Percentiles rank a stretch among this genome's conserved stretches.
phyloP scores from a whole-genome alignment of 148 eudicot genomes.

The Pouteria glomerata region DNA sequence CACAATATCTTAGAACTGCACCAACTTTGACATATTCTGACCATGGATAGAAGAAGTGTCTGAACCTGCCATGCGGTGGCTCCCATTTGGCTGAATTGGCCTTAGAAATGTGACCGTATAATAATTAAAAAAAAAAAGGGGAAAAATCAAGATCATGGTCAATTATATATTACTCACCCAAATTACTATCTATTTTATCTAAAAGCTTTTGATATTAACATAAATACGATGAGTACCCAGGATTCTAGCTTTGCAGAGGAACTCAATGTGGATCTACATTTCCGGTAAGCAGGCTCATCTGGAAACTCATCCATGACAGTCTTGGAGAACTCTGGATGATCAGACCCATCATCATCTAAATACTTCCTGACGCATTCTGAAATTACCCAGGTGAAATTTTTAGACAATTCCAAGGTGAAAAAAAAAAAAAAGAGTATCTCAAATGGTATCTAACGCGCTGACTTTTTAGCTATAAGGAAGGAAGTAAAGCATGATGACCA shows the following conservation, averaged over 20 bases:
- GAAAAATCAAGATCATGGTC: not conserved
- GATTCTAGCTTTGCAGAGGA: constrained; percentile 47
- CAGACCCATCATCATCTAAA: constrained; percentile 40
- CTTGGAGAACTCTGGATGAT: constrained; percentile 31
- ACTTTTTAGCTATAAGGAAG: too few relatives aligned
- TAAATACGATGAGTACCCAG: constrained; percentile 28
- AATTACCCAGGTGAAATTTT: constrained; percentile 4
- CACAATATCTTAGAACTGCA: constrained; percentile 51
- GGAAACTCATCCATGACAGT: constrained; percentile 48
- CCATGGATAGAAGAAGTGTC: constrained; percentile 59
- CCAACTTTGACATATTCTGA: constrained; percentile 56
- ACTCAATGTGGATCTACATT: constrained; percentile 42
- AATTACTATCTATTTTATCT: not conserved
- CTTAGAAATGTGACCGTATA: constrained; percentile 18
- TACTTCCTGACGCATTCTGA: constrained; percentile 55
- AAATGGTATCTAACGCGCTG: too few relatives aligned
- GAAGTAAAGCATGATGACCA: too few relatives aligned
- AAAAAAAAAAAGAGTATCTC: too few relatives aligned
- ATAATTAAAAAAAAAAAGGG: not conserved
- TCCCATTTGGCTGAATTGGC: constrained; percentile 64
- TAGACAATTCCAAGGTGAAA: too few relatives aligned
- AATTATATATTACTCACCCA: not conserved
- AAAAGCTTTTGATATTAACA: not conserved
- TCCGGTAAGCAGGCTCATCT: constrained; percentile 58
- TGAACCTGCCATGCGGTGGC: constrained; percentile 67